phyloP scores from a whole-genome alignment of 2,329 filamentous ascomycete genomes.

The Colletotrichum simmondsii region DNA sequence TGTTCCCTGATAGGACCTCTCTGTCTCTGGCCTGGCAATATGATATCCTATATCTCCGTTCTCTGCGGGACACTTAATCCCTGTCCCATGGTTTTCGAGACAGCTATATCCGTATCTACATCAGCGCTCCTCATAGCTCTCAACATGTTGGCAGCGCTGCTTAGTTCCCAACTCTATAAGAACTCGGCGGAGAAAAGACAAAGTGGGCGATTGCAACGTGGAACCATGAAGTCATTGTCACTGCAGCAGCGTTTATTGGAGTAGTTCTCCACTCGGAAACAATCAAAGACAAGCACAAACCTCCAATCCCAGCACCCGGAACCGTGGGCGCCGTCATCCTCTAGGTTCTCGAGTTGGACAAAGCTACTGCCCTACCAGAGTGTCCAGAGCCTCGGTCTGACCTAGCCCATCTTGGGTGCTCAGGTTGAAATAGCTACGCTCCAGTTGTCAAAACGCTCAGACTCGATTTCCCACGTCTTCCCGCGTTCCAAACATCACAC shows the following conservation, averaged over 20 bases:
- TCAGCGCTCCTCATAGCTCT: background rate
- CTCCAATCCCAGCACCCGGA: background rate
- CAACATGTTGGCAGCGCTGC: background rate
- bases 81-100: background rate
- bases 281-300: background rate
- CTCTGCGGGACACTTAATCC: background rate
- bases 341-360: background rate
- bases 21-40: background rate
- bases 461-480: background rate
- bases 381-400: background rate
- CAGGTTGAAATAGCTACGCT: background rate
- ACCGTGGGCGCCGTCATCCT: background rate
- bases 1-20: background rate
- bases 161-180: background rate
- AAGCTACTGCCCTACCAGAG: background rate
- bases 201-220: background rate
- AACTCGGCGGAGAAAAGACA: background rate
- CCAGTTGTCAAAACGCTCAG: background rate
- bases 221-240: constrained; percentile 10
- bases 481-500: background rate
- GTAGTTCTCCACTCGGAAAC: constrained; percentile 7
- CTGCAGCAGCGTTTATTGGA: constrained; percentile 19
- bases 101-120: background rate
- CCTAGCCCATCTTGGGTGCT: background rate
- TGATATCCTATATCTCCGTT: background rate